Percentiles rank a stretch among this genome's conserved stretches.
Evolutionary conservation across 352 stramenopile genomes (phyloP).

Genomic region (Phytophthora meadii): DNA sequence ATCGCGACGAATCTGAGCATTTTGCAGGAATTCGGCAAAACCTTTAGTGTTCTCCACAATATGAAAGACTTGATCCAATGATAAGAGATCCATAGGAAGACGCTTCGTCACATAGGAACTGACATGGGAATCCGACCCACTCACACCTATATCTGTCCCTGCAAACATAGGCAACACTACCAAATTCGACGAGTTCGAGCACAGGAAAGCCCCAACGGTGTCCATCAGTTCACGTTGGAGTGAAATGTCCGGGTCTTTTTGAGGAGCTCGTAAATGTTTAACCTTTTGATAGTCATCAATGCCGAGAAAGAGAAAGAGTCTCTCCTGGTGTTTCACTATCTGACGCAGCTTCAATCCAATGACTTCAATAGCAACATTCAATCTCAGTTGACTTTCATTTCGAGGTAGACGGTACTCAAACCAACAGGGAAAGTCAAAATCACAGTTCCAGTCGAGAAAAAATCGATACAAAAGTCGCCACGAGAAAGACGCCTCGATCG

Average conservation of each 20-base stretch:
- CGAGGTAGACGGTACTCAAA: conserved; percentile 3
- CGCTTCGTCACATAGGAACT: no score
- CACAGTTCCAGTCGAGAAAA: conserved; percentile 40
- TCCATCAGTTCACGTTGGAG: conserved; percentile 13
- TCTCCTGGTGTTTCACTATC: not conserved
- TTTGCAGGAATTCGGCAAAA: no score
- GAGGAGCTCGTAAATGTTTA: conserved; percentile 15
- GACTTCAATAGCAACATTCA: not conserved
- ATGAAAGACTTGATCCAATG: no score
- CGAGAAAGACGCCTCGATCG: conserved; percentile 47
- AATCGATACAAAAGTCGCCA: not conserved
- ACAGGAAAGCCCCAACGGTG: not conserved
- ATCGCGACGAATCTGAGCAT: no score
- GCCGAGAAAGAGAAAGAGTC: conserved; percentile 43
- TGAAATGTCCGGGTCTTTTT: conserved; percentile 2
- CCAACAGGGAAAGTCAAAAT: conserved; percentile 15
- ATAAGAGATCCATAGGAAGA: no score
- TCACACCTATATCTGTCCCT: conserved; percentile 16
- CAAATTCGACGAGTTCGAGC: not conserved
- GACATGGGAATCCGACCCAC: not conserved
- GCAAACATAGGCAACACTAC: conserved; percentile 23
- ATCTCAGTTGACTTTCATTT: conserved; percentile 11
- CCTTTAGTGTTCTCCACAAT: no score
- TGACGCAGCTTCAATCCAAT: conserved; percentile 23
- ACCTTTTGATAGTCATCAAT: conserved; percentile 44